A percentile compares a stretch with the other conserved stretches of the same genome.
phyloP scores from a whole-genome alignment of 805 yeast species.

The Sungouiozyma intestinalis region DNA sequence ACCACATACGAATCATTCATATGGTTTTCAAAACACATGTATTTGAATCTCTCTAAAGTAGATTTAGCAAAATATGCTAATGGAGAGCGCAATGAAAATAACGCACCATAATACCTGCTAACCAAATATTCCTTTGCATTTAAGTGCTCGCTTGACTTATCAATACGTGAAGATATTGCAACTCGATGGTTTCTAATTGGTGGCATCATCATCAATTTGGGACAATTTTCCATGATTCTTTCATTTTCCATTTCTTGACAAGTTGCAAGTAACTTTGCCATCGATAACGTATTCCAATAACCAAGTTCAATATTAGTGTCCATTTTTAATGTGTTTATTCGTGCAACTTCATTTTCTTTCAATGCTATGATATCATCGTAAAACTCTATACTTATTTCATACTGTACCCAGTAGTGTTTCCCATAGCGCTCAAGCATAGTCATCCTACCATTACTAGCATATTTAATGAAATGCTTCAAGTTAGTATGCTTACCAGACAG shows the following conservation, averaged over 20 bases:
- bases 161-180: background rate
- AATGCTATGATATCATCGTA: background rate
- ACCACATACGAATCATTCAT: slow-evolving; percentile 4
- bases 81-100: slow-evolving; percentile 29
- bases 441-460: background rate
- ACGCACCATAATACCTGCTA: slow-evolving; percentile 28
- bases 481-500: background rate
- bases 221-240: background rate
- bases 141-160: background rate
- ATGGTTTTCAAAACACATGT: slow-evolving; percentile 30
- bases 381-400: slow-evolving; percentile 4
- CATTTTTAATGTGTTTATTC: too few species aligned
- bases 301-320: background rate
- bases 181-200: background rate
- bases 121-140: slow-evolving; percentile 21
- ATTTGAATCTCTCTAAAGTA: slow-evolving; percentile 36
- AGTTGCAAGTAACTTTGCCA: background rate
- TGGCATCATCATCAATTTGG: background rate
- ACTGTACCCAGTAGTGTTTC: slow-evolving; percentile 11
- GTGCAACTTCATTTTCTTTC: background rate
- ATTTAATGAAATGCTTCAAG: slow-evolving; percentile 6
- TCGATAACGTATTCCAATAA: background rate
- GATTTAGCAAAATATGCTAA: slow-evolving; percentile 38
- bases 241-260: background rate
- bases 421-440: slow-evolving; percentile 17